A percentile compares a stretch with the other conserved stretches of the same genome.
These are phyloP conservation scores for Athelia psychrophila DNA, from an alignment of 1,284 basidiomycete genomes.

Conservation along the genomic window DNA sequence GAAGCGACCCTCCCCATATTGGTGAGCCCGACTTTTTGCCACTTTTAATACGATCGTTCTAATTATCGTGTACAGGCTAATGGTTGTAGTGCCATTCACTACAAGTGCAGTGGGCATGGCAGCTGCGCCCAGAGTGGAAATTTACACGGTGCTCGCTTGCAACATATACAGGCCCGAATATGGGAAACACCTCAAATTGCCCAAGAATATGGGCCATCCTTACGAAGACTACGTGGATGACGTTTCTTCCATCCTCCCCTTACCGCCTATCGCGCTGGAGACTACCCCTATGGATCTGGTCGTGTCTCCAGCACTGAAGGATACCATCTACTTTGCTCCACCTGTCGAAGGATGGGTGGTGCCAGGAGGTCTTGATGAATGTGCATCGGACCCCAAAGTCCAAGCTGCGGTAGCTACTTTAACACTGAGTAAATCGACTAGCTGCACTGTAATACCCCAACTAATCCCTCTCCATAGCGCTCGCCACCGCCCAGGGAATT, in stretches of 20 bases:
- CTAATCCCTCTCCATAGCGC: slow-evolving; percentile 13
- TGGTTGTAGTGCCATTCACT: slow-evolving; percentile 48
- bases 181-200: slow-evolving; percentile 11
- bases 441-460: too few relatives aligned
- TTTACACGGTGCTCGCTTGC: slow-evolving; percentile 60
- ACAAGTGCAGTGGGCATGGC: slow-evolving; percentile 52
- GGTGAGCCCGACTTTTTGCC: slow-evolving; percentile 44
- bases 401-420: slow-evolving; percentile 73
- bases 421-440: slow-evolving; percentile 30
- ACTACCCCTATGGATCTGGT: neutral
- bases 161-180: slow-evolving; percentile 51
- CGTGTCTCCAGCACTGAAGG: neutral
- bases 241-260: neutral
- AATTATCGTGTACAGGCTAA: slow-evolving; percentile 41
- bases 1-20: slow-evolving; percentile 64
- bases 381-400: slow-evolving; percentile 70
- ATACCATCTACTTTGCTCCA: neutral
- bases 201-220: too few relatives aligned
- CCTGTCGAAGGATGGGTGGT: neutral
- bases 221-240: too few relatives aligned
- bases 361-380: slow-evolving; percentile 29
- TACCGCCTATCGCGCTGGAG: neutral
- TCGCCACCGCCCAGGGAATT: slow-evolving; percentile 70
- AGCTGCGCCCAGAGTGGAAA: slow-evolving; percentile 62
- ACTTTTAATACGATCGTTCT: too few relatives aligned